Evolutionary conservation across 2,329 filamentous ascomycete genomes (phyloP).

Genomic region (Dactylellina haptotyla): DNA sequence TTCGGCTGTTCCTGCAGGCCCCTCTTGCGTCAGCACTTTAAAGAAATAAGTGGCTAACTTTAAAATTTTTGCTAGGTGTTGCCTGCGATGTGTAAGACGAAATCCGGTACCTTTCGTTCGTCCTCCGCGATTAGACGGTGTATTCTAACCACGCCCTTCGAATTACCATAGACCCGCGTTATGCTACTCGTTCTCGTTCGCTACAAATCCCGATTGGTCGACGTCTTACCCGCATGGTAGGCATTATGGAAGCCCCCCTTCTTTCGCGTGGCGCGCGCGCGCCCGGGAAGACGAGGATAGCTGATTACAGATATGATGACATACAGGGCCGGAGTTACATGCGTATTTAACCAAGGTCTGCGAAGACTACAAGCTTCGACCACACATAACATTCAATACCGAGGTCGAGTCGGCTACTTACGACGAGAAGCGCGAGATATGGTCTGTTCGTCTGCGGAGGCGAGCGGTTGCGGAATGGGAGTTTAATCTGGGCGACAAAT

Average conservation of each 20-base stretch:
- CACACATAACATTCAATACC: conserved; percentile 70
- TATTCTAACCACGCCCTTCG: neutral
- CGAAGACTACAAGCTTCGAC: conserved; percentile 66
- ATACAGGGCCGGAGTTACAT: conserved; percentile 65
- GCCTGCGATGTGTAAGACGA: conserved; percentile 69
- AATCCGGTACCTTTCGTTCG: neutral
- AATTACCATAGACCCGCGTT: conserved; percentile 64
- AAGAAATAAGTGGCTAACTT: no score
- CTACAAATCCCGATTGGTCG: conserved; percentile 67
- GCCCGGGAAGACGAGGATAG: no score
- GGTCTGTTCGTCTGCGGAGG: conserved; percentile 67
- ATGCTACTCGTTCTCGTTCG: conserved; percentile 70
- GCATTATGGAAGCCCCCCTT: no score
- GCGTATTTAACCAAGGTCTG: conserved; percentile 68
- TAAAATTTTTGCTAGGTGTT: conserved; percentile 59
- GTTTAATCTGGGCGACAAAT: conserved; percentile 62
- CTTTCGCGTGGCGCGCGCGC: neutral
- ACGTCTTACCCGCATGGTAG: conserved; percentile 62
- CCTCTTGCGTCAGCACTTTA: no score
- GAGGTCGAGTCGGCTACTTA: conserved; percentile 67
- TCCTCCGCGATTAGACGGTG: conserved; percentile 52
- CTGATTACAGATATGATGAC: neutral
- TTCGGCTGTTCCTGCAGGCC: neutral
- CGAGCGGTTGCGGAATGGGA: conserved; percentile 68
- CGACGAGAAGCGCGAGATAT: conserved; percentile 67